Evolutionary conservation across 768 basidiomycete genomes (phyloP).

Genomic region (Epithele typhae): DNA sequence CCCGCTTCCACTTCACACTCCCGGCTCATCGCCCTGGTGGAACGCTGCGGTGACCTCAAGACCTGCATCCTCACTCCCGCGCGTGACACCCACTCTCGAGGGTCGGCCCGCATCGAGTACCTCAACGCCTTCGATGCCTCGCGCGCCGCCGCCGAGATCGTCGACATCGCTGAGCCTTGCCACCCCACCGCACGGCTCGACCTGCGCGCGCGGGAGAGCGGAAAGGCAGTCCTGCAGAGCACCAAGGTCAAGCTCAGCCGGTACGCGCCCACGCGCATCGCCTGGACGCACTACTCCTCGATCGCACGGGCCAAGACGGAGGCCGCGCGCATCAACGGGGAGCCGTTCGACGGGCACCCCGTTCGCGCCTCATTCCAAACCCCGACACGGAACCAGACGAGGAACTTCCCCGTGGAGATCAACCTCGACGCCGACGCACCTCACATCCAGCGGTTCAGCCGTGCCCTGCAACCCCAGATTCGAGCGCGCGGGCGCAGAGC

Average conservation of each 20-base stretch:
- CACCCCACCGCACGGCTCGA: constrained; percentile 28
- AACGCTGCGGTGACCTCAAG: constrained; percentile 27
- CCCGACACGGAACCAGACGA: constrained; percentile 27
- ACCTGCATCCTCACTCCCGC: constrained; percentile 23
- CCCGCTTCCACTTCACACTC: constrained; percentile 25
- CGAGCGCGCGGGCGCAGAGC: constrained; percentile 23
- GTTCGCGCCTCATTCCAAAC: constrained; percentile 36
- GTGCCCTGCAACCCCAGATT: constrained; percentile 30
- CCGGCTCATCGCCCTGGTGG: constrained; percentile 30
- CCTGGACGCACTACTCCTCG: constrained; percentile 44
- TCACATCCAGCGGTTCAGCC: constrained; percentile 31
- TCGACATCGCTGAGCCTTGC: constrained; percentile 17
- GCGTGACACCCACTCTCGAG: neutral
- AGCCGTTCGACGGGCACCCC: constrained; percentile 33
- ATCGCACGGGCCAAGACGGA: constrained; percentile 40
- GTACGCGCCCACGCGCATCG: constrained; percentile 38
- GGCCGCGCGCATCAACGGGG: constrained; percentile 36
- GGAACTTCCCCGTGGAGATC: constrained; percentile 40
- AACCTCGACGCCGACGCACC: constrained; percentile 35
- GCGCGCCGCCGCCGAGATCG: constrained; percentile 25
- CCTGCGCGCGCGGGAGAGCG: constrained; percentile 18
- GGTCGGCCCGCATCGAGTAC: constrained; percentile 28
- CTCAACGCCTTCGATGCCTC: constrained; percentile 26
- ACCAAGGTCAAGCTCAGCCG: constrained; percentile 39
- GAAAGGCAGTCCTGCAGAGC: constrained; percentile 18